These are phyloP conservation scores for Erythrophleum ivorense DNA, from an alignment of 331 rosid genomes.

Conservation along the genomic window DNA sequence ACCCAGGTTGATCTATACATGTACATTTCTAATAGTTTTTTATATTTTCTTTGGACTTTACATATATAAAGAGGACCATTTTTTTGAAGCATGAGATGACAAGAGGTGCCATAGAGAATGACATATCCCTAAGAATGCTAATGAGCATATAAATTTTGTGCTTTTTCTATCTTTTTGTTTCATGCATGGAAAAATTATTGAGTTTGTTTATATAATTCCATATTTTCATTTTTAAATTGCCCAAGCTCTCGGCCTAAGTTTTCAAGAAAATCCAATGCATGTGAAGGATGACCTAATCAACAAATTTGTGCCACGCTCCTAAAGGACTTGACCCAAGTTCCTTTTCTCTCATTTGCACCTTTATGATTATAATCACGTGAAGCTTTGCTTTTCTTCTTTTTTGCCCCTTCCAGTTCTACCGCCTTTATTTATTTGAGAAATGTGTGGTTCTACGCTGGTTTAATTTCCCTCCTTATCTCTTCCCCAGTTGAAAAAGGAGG, in stretches of 20 bases:
- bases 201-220: background rate
- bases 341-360: background rate
- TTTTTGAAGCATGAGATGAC: background rate
- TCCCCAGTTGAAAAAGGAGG: background rate
- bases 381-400: constrained; percentile 10
- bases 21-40: background rate
- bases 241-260: constrained; percentile 84
- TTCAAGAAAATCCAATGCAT: constrained; percentile 80
- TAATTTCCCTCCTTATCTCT: background rate
- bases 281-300: constrained; percentile 94
- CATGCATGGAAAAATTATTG: background rate
- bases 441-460: background rate
- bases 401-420: background rate
- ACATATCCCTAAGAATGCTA: constrained; percentile 83
- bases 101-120: constrained; percentile 64
- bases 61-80: background rate
- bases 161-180: background rate
- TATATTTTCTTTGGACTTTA: background rate
- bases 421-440: background rate
- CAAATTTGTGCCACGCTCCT: constrained; percentile 89
- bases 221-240: constrained; percentile 64
- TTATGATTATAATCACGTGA: background rate
- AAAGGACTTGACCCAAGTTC: constrained; percentile 93
- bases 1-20: too few relatives aligned
- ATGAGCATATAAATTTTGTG: constrained; percentile 67